Conservation (phyloP, 2,329 filamentous ascomycete species). For the Talaromyces piceae region DNA sequence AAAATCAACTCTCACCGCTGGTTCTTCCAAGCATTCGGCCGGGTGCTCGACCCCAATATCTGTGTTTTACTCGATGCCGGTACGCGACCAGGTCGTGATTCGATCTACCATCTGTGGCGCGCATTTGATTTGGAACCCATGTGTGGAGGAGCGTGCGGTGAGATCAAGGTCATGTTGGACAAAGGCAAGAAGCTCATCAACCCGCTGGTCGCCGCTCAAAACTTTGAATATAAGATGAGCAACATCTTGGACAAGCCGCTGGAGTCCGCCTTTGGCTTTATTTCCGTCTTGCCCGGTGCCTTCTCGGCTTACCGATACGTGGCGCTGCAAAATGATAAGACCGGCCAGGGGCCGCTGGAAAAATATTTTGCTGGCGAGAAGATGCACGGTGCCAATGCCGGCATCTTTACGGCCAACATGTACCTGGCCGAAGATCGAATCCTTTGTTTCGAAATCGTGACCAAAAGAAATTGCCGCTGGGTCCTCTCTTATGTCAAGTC, state of each 20-base stretch:
- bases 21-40: conserved; percentile 97
- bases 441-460: conserved; percentile 69
- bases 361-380: conserved; percentile 98
- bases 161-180: conserved; percentile 96
- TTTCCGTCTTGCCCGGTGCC: conserved; percentile 89
- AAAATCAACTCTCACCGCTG: conserved; percentile 99
- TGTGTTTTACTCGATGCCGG: conserved; percentile 94
- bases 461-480: conserved; percentile 96
- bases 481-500: conserved; percentile 98
- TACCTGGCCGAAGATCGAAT: conserved; percentile 47
- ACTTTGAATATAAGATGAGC: conserved; percentile 99
- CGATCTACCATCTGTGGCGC: conserved; percentile 97
- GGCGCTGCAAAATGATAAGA: conserved; percentile 93
- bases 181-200: conserved; percentile 84
- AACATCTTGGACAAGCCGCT: conserved; percentile 98
- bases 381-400: conserved; percentile 84
- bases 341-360: conserved; percentile 81
- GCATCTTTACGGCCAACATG: conserved; percentile 90
- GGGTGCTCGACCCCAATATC: conserved; percentile 88
- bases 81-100: conserved; percentile 87
- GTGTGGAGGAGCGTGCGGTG: conserved; percentile 94
- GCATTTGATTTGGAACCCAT: conserved; percentile 96
- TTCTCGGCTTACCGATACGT: conserved; percentile 98
- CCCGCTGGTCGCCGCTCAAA: conserved; percentile 89
- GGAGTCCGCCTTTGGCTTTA: conserved; percentile 96